Evolutionary conservation across 164 flowering plant species (phyloP).

Genomic region (Berberis thunbergii): DNA sequence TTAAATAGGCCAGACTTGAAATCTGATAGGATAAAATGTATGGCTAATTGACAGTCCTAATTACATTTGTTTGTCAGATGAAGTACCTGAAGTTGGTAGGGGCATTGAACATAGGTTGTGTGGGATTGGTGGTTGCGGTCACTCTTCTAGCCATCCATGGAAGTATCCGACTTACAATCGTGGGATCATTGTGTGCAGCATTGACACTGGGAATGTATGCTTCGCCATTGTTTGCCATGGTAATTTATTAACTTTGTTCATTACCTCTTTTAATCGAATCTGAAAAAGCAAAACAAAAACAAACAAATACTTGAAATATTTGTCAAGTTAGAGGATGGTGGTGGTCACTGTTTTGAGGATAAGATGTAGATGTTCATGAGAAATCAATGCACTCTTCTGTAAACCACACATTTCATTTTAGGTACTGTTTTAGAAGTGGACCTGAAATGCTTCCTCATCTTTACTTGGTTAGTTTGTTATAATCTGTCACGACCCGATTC

Average conservation of each 20-base stretch:
- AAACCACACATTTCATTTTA: not conserved
- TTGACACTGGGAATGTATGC: conserved; percentile 68
- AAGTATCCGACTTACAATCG: conserved; percentile 24
- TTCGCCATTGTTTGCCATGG: conserved; percentile 56
- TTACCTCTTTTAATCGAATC: too few relatives aligned
- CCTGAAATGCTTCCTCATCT: not conserved
- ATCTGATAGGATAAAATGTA: too few relatives aligned
- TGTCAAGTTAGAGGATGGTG: too few relatives aligned
- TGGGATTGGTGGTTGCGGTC: conserved; percentile 39
- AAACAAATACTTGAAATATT: too few relatives aligned
- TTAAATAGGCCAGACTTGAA: too few relatives aligned
- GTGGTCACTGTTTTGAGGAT: too few relatives aligned
- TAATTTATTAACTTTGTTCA: conserved; percentile 11
- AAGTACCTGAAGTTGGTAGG: conserved; percentile 34
- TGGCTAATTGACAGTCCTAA: too few relatives aligned
- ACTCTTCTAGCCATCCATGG: conserved; percentile 40
- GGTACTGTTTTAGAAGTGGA: not conserved
- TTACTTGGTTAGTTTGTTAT: too few relatives aligned
- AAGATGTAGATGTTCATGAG: too few relatives aligned
- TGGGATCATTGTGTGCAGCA: conserved; percentile 54
- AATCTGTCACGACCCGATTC: too few relatives aligned
- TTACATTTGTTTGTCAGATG: conserved; percentile 23
- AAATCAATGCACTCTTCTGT: not conserved
- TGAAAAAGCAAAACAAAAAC: too few relatives aligned
- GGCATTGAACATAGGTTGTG: conserved; percentile 32